phyloP scores from a whole-genome alignment of 495 filamentous ascomycete genomes.

The Extremus antarcticus region DNA sequence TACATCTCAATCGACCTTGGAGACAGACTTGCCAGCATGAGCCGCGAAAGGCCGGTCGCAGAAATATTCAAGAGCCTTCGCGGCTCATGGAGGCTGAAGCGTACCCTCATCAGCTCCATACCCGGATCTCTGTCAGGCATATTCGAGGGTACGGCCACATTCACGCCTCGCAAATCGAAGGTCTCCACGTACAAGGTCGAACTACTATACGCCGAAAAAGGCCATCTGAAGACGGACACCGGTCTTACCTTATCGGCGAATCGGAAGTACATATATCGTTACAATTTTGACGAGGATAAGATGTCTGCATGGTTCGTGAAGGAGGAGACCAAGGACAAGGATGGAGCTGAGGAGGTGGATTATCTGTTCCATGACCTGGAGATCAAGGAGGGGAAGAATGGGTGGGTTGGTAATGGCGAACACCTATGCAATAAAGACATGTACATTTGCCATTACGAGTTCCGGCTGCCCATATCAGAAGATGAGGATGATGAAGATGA shows the following conservation, averaged over 20 bases:
- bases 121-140: conserved; percentile 48
- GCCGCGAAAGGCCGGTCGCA: neutral
- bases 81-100: conserved; percentile 48
- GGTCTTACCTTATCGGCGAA: conserved; percentile 28
- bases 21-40: neutral
- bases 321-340: conserved; percentile 29
- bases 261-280: conserved; percentile 45
- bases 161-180: conserved; percentile 42
- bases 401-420: conserved; percentile 46
- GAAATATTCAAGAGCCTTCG: conserved; percentile 17
- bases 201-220: conserved; percentile 58
- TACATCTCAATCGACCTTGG: neutral
- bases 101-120: conserved; percentile 37
- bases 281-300: conserved; percentile 42
- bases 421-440: conserved; percentile 59
- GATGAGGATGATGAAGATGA: conserved; percentile 27
- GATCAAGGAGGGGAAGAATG: conserved; percentile 17
- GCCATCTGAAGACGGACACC: conserved; percentile 41
- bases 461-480: conserved; percentile 35
- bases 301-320: conserved; percentile 59
- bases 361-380: conserved; percentile 57
- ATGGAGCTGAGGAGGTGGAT: conserved; percentile 42
- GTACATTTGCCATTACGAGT: conserved; percentile 53
- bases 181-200: conserved; percentile 32
- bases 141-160: conserved; percentile 51